Conservation (phyloP, 495 filamentous ascomycete species). For the Rostrohypoxylon terebratum region DNA sequence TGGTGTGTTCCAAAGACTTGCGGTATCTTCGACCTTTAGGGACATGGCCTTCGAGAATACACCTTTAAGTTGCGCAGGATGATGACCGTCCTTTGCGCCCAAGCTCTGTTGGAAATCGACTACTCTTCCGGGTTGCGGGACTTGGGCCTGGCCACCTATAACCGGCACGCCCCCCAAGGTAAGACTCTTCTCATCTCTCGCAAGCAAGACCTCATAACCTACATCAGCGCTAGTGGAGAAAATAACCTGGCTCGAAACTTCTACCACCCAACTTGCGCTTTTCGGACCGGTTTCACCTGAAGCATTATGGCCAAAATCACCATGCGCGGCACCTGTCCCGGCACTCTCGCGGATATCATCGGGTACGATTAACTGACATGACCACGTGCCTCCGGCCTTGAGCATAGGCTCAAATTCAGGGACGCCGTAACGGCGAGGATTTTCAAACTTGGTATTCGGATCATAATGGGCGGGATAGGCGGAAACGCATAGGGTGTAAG, state of each 20-base stretch:
- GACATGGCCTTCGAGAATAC: constrained; percentile 82
- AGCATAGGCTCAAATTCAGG: constrained; percentile 96
- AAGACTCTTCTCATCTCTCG: constrained; percentile 84
- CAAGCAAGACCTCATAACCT: constrained; percentile 88
- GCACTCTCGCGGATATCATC: constrained; percentile 71
- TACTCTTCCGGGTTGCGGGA: constrained; percentile 71
- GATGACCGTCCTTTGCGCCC: constrained; percentile 59
- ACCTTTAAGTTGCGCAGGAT: constrained; percentile 71
- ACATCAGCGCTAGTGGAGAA: constrained; percentile 90
- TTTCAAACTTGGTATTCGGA: constrained; percentile 77
- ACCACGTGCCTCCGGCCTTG: constrained; percentile 91
- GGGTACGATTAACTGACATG: constrained; percentile 79
- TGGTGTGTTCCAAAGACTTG: constrained; percentile 89
- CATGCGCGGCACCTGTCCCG: constrained; percentile 51
- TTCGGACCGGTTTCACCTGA: constrained; percentile 51
- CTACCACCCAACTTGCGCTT: constrained; percentile 87
- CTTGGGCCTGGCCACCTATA: constrained; percentile 56
- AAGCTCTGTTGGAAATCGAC: constrained; percentile 73
- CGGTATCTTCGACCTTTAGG: constrained; percentile 86
- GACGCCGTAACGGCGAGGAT: constrained; percentile 69
- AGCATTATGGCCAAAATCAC: constrained; percentile 53
- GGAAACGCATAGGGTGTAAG: constrained; percentile 88
- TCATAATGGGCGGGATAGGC: constrained; percentile 84
- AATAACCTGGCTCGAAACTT: constrained; percentile 90
- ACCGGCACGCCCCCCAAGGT: constrained; percentile 69